Percentiles rank a stretch among this genome's conserved stretches.
Conservation (phyloP, 352 stramenopile species). For the Globisporangium solare region DNA sequence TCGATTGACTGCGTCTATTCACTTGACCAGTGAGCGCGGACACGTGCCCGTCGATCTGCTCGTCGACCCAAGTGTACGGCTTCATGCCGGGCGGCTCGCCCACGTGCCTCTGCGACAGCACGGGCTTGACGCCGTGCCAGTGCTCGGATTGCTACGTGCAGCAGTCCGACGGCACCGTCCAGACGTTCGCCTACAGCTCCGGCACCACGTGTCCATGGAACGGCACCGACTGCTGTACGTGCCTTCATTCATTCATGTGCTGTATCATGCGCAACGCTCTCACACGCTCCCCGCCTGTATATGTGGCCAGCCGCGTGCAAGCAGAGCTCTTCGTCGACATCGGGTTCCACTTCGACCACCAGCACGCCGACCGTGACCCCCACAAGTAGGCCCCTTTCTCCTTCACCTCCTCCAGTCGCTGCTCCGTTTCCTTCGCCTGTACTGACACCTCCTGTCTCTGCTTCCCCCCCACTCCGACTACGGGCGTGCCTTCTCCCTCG, state of each 20-base stretch:
- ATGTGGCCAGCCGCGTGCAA: constrained; percentile 5
- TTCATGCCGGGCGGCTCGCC: constrained; percentile 26
- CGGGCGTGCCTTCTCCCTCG: constrained; percentile 4
- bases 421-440: not conserved
- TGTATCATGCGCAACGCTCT: not conserved
- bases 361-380: constrained; percentile 4
- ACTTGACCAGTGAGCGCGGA: constrained; percentile 16
- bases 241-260: not conserved
- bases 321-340: not conserved
- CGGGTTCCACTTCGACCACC: not conserved
- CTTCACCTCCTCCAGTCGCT: not conserved
- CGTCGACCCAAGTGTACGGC: constrained; percentile 29
- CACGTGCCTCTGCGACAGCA: constrained; percentile 28
- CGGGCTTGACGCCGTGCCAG: constrained; percentile 21
- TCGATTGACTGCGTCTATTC: not conserved
- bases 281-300: not conserved
- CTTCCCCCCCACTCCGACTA: constrained; percentile 5
- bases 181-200: constrained; percentile 21
- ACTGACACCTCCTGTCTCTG: constrained; percentile 4
- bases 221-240: constrained; percentile 15
- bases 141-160: constrained; percentile 39
- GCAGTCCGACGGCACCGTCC: constrained; percentile 16
- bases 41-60: constrained; percentile 32
- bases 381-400: constrained; percentile 11
- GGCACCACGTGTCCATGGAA: constrained; percentile 5